Percentiles rank a stretch among this genome's conserved stretches.
Conservation (phyloP, 2,329 filamentous ascomycete species). For the Talaromyces sp. region DNA sequence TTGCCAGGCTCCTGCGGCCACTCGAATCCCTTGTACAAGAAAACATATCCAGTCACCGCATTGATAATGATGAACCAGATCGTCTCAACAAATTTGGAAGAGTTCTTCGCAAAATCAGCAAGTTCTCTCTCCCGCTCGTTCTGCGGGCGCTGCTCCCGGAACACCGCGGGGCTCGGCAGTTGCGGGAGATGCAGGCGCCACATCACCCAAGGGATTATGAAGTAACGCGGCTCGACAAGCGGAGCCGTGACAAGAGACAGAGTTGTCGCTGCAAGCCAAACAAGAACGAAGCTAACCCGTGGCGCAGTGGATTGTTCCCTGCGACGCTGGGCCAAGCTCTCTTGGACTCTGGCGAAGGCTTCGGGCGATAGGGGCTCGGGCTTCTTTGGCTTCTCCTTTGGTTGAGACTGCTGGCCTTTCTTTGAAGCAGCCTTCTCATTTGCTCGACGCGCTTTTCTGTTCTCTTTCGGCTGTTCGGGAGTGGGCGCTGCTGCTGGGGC, state of each 20-base stretch:
- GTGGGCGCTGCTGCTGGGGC: constrained; percentile 16
- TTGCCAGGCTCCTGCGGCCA: constrained; percentile 62
- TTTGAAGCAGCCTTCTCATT: constrained; percentile 28
- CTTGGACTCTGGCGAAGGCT: constrained; percentile 32
- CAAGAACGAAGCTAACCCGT: constrained; percentile 57
- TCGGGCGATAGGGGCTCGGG: constrained; percentile 29
- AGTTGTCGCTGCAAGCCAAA: constrained; percentile 70
- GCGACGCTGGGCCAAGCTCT: constrained; percentile 34
- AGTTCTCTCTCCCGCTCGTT: constrained; percentile 27
- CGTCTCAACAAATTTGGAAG: constrained; percentile 54
- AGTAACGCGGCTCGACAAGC: constrained; percentile 92
- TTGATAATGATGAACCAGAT: constrained; percentile 61
- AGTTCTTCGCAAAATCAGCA: constrained; percentile 30
- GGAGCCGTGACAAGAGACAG: constrained; percentile 85
- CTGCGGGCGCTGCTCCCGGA: constrained; percentile 29
- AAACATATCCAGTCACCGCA: constrained; percentile 55
- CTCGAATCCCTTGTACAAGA: constrained; percentile 58
- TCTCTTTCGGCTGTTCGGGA: constrained; percentile 22
- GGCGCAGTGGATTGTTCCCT: constrained; percentile 31
- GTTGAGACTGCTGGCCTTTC: constrained; percentile 16
- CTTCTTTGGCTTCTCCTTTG: constrained; percentile 11
- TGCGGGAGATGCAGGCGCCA: constrained; percentile 79
- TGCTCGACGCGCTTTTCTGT: constrained; percentile 25
- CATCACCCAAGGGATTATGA: constrained; percentile 92
- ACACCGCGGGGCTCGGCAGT: constrained; percentile 35